These are phyloP conservation scores for Zygosaccharomyces pseudorouxii DNA, from an alignment of 805 yeast genomes.

Conservation along the genomic window DNA sequence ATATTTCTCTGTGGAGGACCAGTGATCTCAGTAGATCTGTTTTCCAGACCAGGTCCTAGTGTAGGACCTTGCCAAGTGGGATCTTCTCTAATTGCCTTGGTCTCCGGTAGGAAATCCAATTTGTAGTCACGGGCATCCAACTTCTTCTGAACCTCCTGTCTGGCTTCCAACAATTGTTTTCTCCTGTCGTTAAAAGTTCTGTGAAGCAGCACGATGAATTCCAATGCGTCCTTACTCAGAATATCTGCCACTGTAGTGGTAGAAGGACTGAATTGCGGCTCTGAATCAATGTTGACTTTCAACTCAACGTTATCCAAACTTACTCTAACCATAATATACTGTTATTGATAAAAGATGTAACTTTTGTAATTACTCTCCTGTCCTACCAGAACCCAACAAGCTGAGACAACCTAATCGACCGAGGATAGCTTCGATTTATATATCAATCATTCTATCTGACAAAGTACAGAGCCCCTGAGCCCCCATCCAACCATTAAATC, in stretches of 20 bases:
- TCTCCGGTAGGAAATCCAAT: slow-evolving; percentile 61
- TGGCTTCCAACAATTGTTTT: slow-evolving; percentile 52
- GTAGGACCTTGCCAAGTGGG: slow-evolving; percentile 73
- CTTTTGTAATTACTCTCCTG: too few species aligned
- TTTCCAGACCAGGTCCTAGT: slow-evolving; percentile 65
- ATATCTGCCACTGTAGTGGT: slow-evolving; percentile 39
- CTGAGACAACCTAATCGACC: not conserved
- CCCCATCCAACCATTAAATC: not conserved
- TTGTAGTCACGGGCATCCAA: slow-evolving; percentile 56
- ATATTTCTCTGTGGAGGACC: slow-evolving; percentile 83
- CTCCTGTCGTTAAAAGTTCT: slow-evolving; percentile 65
- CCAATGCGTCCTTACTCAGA: slow-evolving; percentile 46
- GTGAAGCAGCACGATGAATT: slow-evolving; percentile 67
- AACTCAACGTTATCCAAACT: slow-evolving; percentile 36
- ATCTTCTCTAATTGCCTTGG: slow-evolving; percentile 64
- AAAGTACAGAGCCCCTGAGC: not conserved
- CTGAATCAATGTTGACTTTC: slow-evolving; percentile 32
- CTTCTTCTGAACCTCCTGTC: slow-evolving; percentile 54
- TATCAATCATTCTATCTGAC: not conserved
- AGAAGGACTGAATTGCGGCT: slow-evolving; percentile 34
- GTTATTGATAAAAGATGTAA: too few species aligned
- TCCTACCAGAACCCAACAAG: too few species aligned
- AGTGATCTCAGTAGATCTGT: slow-evolving; percentile 76
- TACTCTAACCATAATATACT: slow-evolving; percentile 27
- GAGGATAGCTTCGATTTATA: not conserved